phyloP scores from a whole-genome alignment of 495 filamentous ascomycete genomes.

The Tuber borchii region DNA sequence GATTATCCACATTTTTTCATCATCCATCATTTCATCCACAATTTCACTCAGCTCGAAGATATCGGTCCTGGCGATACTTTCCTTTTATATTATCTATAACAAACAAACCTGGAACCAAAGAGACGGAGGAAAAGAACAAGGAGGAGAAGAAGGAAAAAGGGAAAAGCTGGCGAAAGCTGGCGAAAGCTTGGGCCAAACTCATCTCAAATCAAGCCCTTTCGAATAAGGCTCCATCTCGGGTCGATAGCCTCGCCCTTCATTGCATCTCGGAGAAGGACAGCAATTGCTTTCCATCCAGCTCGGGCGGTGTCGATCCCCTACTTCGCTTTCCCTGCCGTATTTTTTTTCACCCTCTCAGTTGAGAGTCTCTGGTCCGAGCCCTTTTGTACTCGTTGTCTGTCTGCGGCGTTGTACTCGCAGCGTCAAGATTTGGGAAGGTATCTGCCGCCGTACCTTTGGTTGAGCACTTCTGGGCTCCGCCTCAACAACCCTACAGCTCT shows the following conservation, averaged over 20 bases:
- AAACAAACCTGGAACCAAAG: background rate
- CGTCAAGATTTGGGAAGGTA: background rate
- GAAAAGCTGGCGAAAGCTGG: background rate
- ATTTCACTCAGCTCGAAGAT: background rate
- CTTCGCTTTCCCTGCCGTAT: background rate
- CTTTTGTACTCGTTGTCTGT: background rate
- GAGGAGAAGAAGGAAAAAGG: background rate
- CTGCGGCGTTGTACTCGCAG: background rate
- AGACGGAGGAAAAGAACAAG: background rate
- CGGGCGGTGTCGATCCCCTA: background rate
- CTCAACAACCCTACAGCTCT: conserved; percentile 25
- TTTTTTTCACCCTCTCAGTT: background rate
- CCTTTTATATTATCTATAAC: background rate
- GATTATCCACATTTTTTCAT: background rate
- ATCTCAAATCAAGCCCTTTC: background rate
- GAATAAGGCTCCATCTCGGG: conserved; percentile 1
- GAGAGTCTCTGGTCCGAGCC: background rate
- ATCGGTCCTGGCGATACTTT: background rate
- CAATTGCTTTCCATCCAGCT: conserved; percentile 1
- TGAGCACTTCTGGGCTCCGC: conserved; percentile 18
- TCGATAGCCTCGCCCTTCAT: background rate
- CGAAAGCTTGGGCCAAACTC: background rate
- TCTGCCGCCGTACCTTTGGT: background rate
- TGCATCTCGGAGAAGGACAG: background rate
- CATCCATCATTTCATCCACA: background rate